Conservation (phyloP, 2,329 filamentous ascomycete genomes). For the Corniculantispora saksenae region DNA sequence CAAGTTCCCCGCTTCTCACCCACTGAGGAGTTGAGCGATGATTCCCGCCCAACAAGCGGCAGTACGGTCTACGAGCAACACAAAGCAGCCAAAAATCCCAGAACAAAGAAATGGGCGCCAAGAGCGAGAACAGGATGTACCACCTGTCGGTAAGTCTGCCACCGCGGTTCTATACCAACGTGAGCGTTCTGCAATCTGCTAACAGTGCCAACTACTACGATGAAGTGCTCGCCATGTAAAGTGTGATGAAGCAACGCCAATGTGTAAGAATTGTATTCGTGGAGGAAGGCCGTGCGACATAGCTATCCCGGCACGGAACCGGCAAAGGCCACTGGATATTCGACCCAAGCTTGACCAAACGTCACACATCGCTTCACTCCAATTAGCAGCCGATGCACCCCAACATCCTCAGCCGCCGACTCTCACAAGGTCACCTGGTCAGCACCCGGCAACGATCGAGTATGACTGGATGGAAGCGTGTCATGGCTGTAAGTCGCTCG, state of each 20-base stretch:
- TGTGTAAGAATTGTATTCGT: background rate
- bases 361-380: background rate
- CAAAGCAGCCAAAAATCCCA: background rate
- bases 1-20: too few species aligned
- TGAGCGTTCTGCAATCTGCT: background rate
- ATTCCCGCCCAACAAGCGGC: too few species aligned
- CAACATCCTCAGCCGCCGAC: background rate
- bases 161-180: background rate
- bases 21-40: too few species aligned
- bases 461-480: constrained; percentile 3
- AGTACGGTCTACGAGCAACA: too few species aligned
- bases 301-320: background rate
- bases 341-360: background rate
- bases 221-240: background rate
- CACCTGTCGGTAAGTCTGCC: background rate
- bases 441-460: background rate
- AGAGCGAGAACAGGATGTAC: background rate
- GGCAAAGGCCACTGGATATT: background rate
- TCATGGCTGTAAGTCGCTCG: background rate
- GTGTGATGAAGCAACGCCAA: background rate
- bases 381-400: background rate
- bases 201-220: background rate
- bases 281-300: too few species aligned
- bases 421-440: background rate
- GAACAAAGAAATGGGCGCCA: background rate